Conservation (phyloP, 768 basidiomycete genomes). For the Suillus luteus region DNA sequence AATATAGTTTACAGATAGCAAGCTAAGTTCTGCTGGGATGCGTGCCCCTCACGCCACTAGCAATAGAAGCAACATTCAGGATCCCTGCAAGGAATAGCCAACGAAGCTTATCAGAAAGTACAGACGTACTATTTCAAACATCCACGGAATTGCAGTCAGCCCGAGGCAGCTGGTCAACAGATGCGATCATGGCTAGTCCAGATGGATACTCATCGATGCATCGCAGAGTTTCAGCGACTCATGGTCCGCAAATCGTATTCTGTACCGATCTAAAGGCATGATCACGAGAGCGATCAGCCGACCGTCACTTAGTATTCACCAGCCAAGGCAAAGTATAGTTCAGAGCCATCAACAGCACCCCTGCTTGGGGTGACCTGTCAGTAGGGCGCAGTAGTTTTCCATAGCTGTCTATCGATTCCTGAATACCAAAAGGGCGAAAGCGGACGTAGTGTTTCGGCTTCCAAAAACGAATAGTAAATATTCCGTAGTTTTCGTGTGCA, state of each 20-base stretch:
- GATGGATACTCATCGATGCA: background rate
- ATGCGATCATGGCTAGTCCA: background rate
- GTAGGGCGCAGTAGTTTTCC: background rate
- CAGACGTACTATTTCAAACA: background rate
- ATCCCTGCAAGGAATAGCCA: background rate
- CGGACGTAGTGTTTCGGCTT: background rate
- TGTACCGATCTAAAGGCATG: background rate
- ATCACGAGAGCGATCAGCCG: background rate
- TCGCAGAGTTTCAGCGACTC: background rate
- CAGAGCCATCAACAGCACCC: background rate
- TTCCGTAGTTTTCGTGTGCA: background rate
- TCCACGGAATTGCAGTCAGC: background rate
- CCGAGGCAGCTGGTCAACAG: background rate
- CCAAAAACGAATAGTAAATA: background rate
- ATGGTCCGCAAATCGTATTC: conserved; percentile 1
- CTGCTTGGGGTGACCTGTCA: background rate
- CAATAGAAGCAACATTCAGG: background rate
- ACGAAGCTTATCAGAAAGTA: background rate
- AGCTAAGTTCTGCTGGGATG: background rate
- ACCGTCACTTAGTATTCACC: background rate
- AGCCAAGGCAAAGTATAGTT: background rate
- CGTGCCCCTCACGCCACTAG: background rate
- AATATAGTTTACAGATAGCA: background rate
- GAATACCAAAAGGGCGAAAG: background rate
- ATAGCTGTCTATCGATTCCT: background rate